phyloP scores from a whole-genome alignment of 192 early-diverging fungal genomes.

The Gamsiella multidivaricata region DNA sequence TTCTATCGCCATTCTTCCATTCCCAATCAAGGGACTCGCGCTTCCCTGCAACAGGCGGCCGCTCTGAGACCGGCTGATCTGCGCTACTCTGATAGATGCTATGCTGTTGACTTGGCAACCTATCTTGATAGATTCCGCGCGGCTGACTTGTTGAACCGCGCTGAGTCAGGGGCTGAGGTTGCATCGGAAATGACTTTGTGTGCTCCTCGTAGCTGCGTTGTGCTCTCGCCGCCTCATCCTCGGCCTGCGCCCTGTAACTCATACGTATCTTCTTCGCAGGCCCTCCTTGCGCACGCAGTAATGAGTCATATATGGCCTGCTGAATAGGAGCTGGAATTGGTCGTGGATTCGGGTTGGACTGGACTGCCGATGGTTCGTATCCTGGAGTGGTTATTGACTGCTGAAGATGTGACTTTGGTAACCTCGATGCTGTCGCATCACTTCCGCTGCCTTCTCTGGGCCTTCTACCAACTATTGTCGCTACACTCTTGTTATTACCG shows the following conservation, averaged over 20 bases:
- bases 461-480: neutral
- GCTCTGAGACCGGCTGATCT: too few relatives aligned
- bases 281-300: neutral
- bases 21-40: too few relatives aligned
- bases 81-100: too few relatives aligned
- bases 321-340: neutral
- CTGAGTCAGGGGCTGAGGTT: too few relatives aligned
- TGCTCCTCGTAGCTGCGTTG: neutral
- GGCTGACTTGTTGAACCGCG: too few relatives aligned
- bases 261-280: conserved; percentile 8
- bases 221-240: too few relatives aligned
- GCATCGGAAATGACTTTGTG: neutral
- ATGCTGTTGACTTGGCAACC: too few relatives aligned
- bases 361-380: neutral
- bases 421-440: neutral
- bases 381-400: neutral
- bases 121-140: too few relatives aligned
- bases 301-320: conserved; percentile 1
- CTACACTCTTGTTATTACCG: neutral
- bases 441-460: neutral
- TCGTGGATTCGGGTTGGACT: neutral
- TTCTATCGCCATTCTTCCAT: too few relatives aligned
- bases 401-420: neutral
- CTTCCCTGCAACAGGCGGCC: too few relatives aligned
- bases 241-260: neutral